Conservation (phyloP, 371 early-diverging fungal genomes). For the Syncephalastrum monosporum region DNA sequence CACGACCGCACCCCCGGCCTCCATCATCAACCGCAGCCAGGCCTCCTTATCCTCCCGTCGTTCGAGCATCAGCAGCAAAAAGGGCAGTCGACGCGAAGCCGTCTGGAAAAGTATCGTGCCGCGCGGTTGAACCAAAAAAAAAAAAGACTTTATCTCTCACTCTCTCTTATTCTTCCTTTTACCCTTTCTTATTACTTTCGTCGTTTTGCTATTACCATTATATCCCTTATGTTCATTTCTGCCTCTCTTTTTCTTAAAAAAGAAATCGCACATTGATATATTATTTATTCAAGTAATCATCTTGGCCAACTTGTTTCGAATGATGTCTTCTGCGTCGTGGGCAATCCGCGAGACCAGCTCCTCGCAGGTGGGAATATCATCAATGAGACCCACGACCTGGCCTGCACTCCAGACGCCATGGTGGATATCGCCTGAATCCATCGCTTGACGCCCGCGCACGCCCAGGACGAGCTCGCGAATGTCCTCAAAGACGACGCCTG, state of each 20-base stretch:
- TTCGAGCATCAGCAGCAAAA: conserved; percentile 1
- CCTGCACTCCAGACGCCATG: conserved; percentile 79
- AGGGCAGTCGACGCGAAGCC: conserved; percentile 11
- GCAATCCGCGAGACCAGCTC: conserved; percentile 61
- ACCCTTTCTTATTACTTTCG: not conserved
- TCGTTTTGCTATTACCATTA: not conserved
- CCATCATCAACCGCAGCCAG: conserved; percentile 5
- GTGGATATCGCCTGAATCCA: conserved; percentile 67
- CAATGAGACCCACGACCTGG: conserved; percentile 70
- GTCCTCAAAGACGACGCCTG: conserved; percentile 65
- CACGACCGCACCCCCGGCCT: conserved; percentile 1
- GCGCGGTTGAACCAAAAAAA: no score
- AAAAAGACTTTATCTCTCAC: no score
- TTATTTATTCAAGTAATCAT: conserved; percentile 9
- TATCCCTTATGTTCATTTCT: conserved; percentile 3
- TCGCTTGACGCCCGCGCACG: conserved; percentile 69
- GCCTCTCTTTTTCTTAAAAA: not conserved
- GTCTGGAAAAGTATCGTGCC: conserved; percentile 21
- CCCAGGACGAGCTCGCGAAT: conserved; percentile 72
- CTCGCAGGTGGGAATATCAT: conserved; percentile 78
- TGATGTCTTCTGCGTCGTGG: conserved; percentile 57
- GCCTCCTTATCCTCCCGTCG: not conserved
- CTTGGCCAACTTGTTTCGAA: conserved; percentile 27
- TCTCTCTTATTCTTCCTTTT: not conserved
- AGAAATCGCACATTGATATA: not conserved